Evolutionary conservation across 257 asterid genomes (phyloP).

Genomic region (Nicotiana knightiana): DNA sequence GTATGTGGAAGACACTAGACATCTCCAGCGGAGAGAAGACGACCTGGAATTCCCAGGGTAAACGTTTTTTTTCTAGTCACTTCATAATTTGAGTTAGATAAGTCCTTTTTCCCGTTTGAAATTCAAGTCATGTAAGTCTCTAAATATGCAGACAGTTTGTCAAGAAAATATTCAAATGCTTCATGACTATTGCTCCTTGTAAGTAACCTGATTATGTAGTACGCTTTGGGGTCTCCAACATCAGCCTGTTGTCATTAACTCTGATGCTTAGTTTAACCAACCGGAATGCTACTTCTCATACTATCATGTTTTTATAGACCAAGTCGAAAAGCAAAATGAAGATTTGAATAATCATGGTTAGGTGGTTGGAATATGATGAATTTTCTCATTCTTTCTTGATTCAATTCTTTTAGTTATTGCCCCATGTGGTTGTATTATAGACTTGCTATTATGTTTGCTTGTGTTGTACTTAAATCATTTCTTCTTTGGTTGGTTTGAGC

Average conservation of each 20-base stretch:
- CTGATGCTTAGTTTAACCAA: neutral
- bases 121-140: neutral
- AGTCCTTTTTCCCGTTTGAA: neutral
- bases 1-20: neutral
- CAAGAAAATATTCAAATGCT: neutral
- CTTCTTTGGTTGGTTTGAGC: conserved; percentile 6
- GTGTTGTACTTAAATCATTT: neutral
- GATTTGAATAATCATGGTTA: neutral
- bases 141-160: neutral
- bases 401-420: neutral
- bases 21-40: neutral
- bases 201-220: neutral
- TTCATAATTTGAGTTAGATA: neutral
- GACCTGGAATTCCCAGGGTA: neutral
- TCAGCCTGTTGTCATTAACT: neutral
- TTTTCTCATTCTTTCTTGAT: neutral
- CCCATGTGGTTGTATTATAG: neutral
- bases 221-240: neutral
- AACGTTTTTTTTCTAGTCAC: neutral
- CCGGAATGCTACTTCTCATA: neutral
- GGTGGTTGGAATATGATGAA: neutral
- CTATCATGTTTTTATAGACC: neutral
- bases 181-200: neutral
- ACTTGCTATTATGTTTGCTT: neutral
- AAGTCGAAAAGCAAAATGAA: neutral